phyloP scores from a whole-genome alignment of 306 rosid genomes.

The Alnus rubra region DNA sequence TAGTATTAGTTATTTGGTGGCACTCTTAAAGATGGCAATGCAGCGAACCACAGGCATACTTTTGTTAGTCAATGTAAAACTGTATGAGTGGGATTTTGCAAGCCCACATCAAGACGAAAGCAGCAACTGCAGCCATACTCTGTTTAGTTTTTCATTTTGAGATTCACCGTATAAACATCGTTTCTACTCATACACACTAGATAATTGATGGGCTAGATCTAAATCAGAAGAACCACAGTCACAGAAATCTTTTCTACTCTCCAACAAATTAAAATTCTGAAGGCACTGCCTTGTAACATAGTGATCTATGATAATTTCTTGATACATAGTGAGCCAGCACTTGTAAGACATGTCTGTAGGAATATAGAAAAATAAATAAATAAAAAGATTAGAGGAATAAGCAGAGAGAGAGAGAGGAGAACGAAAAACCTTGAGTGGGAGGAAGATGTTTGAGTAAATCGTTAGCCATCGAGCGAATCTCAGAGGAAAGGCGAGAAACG shows the following conservation, averaged over 20 bases:
- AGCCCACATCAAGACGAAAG: background rate
- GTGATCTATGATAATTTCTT: background rate
- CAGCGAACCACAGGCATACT: background rate
- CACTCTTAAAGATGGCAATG: background rate
- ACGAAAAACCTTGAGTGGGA: conserved; percentile 55
- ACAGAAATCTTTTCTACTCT: background rate
- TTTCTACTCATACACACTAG: background rate
- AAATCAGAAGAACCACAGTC: background rate
- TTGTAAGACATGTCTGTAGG: background rate
- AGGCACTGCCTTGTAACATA: background rate
- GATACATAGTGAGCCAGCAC: background rate
- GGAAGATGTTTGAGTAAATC: conserved; percentile 50
- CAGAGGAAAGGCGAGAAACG: conserved; percentile 64
- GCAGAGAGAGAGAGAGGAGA: background rate
- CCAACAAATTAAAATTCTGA: background rate
- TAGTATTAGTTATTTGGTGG: background rate
- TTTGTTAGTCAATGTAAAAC: background rate
- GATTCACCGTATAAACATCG: background rate
- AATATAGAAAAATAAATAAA: background rate
- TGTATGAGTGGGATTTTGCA: background rate
- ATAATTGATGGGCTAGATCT: background rate
- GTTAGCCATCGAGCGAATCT: conserved; percentile 54
- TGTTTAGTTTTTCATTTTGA: background rate
- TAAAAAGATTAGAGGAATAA: background rate
- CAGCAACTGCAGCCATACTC: background rate